Percentiles rank a stretch among this genome's conserved stretches.
phyloP scores from a whole-genome alignment of 2,329 filamentous ascomycete genomes.

The Pseudogymnoascus sp. region DNA sequence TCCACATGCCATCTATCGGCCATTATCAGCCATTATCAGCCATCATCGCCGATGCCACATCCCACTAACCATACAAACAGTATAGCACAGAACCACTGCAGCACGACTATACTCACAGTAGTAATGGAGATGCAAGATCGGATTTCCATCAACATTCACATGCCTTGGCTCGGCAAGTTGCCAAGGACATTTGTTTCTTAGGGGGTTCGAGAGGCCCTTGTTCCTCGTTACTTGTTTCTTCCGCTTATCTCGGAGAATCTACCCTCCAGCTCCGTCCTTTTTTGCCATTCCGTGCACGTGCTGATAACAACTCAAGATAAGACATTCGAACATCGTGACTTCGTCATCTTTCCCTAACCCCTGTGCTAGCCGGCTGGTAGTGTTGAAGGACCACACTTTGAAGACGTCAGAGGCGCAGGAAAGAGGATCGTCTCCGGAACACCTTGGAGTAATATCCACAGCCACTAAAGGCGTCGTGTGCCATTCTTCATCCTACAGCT shows the following conservation, averaged over 20 bases:
- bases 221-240: not conserved
- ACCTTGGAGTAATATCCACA: not conserved
- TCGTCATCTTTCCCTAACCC: constrained; percentile 1
- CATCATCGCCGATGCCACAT: not conserved
- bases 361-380: not conserved
- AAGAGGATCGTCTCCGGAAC: not conserved
- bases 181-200: not conserved
- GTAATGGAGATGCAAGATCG: not conserved
- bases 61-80: not conserved
- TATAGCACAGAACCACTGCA: not conserved
- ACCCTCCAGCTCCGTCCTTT: not conserved
- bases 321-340: not conserved
- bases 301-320: not conserved
- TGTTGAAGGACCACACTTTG: not conserved
- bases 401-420: constrained; percentile 5
- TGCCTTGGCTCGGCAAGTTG: constrained; percentile 1
- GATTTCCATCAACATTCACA: constrained; percentile 3
- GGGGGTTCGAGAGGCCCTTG: not conserved
- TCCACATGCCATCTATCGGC: not conserved
- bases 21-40: not conserved
- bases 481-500: not conserved
- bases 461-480: not conserved
- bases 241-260: not conserved
- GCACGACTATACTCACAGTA: not conserved
- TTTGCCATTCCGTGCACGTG: not conserved